phyloP scores from a whole-genome alignment of 768 basidiomycete species.

The Phanerochaete sordida region DNA sequence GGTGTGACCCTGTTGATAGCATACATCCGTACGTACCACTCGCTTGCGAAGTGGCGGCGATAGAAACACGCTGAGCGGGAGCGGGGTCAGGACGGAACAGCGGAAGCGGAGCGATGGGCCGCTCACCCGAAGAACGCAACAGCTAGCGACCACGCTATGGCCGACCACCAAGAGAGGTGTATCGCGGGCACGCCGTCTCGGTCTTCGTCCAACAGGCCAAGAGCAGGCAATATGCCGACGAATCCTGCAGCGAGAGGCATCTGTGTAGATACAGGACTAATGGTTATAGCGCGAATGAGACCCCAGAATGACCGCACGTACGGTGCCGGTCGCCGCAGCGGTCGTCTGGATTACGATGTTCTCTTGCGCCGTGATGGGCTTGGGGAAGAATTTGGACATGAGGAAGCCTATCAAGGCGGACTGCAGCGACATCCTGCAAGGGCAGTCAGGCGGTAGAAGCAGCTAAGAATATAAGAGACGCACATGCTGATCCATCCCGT shows the following conservation, averaged over 20 bases:
- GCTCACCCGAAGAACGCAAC: constrained; percentile 89
- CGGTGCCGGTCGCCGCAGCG: constrained; percentile 87
- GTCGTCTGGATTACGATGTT: constrained; percentile 94
- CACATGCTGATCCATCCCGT: constrained; percentile 92
- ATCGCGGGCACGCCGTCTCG: constrained; percentile 79
- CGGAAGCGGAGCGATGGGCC: neutral
- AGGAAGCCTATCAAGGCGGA: constrained; percentile 92
- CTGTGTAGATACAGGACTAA: constrained; percentile 19
- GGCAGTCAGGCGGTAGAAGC: neutral
- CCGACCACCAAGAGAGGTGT: constrained; percentile 64
- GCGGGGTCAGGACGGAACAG: neutral
- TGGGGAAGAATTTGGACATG: constrained; percentile 68
- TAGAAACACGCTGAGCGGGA: constrained; percentile 72
- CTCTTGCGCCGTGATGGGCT: constrained; percentile 83
- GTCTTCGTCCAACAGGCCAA: constrained; percentile 69
- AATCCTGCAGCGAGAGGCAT: constrained; percentile 88
- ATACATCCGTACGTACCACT: constrained; percentile 57
- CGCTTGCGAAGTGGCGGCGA: constrained; percentile 93
- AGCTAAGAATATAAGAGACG: constrained; percentile 10
- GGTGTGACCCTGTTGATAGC: neutral
- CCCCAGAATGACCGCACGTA: constrained; percentile 14
- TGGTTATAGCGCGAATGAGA: neutral
- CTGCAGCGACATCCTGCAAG: constrained; percentile 89
- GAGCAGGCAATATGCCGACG: constrained; percentile 90
- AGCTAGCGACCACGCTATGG: constrained; percentile 84